phyloP scores from a whole-genome alignment of 306 rosid genomes.

The Medicago ruthenica region DNA sequence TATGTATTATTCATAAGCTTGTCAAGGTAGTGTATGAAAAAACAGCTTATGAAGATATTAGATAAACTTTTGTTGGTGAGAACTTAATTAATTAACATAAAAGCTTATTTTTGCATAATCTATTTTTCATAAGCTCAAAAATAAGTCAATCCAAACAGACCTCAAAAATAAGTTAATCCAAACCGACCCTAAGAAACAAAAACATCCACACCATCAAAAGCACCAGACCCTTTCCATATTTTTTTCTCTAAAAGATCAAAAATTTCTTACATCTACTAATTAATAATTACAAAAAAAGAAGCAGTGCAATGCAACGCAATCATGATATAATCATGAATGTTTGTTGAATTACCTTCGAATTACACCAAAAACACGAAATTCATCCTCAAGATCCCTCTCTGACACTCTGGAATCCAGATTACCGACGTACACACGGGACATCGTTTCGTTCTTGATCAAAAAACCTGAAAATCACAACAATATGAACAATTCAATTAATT shows the following conservation, averaged over 20 bases:
- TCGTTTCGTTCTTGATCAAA: conserved; percentile 37
- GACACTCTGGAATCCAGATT: conserved; percentile 88
- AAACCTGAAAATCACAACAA: conserved; percentile 43
- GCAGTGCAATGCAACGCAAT: too few relatives aligned
- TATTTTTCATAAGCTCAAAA: too few relatives aligned
- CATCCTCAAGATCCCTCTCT: conserved; percentile 97
- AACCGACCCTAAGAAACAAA: not conserved
- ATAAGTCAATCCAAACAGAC: too few relatives aligned
- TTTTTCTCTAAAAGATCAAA: not conserved
- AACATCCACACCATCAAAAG: not conserved
- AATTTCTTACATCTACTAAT: not conserved
- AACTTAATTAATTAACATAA: too few relatives aligned
- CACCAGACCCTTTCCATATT: not conserved
- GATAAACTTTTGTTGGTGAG: too few relatives aligned
- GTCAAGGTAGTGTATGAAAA: too few relatives aligned
- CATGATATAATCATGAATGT: not conserved
- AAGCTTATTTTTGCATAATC: too few relatives aligned
- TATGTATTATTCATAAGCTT: too few relatives aligned
- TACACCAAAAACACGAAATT: conserved; percentile 90
- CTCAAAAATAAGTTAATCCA: too few relatives aligned
- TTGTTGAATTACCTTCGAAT: conserved; percentile 71
- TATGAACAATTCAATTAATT: not conserved
- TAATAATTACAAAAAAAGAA: not conserved
- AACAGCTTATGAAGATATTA: too few relatives aligned
- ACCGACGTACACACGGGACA: conserved; percentile 98